Percentiles rank a stretch among this genome's conserved stretches.
Evolutionary conservation across 1,139 yeast species (phyloP).

Genomic region (Geotrichum bryndzae): DNA sequence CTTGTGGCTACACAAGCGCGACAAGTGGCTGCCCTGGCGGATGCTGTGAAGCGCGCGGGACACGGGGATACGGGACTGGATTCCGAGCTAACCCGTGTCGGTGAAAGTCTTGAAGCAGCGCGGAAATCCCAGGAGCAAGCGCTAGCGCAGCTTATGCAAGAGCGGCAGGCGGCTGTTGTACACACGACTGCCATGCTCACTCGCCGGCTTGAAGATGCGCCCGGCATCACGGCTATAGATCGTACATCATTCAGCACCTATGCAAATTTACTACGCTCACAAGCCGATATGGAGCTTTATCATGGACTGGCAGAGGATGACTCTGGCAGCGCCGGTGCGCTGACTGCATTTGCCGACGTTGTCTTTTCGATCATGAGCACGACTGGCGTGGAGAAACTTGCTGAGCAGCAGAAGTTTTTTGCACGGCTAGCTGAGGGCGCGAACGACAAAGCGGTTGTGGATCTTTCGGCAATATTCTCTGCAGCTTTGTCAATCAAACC

Average conservation of each 20-base stretch:
- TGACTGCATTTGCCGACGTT: not conserved
- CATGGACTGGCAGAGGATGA: constrained; percentile 4
- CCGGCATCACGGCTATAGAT: constrained; percentile 27
- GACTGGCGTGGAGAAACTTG: not conserved
- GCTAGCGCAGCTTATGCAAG: not conserved
- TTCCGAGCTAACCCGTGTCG: not conserved
- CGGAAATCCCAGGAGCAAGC: not conserved
- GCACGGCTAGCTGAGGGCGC: not conserved
- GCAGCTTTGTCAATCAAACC: not conserved
- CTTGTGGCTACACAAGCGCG: constrained; percentile 8
- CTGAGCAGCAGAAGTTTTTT: not conserved
- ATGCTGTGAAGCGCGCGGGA: not conserved
- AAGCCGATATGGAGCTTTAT: constrained; percentile 18
- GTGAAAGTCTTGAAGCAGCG: not conserved
- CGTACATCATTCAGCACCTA: constrained; percentile 20
- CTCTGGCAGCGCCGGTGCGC: not conserved
- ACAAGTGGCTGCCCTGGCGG: constrained; percentile 19
- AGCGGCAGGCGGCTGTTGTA: constrained; percentile 3
- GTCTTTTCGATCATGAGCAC: not conserved
- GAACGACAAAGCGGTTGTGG: not conserved
- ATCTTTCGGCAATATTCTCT: not conserved
- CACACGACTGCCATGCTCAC: constrained; percentile 8
- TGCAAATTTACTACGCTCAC: constrained; percentile 20
- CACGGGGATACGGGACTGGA: not conserved
- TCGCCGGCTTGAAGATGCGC: constrained; percentile 22